phyloP scores from a whole-genome alignment of 441 rosid genomes.

The Erodium texanum region DNA sequence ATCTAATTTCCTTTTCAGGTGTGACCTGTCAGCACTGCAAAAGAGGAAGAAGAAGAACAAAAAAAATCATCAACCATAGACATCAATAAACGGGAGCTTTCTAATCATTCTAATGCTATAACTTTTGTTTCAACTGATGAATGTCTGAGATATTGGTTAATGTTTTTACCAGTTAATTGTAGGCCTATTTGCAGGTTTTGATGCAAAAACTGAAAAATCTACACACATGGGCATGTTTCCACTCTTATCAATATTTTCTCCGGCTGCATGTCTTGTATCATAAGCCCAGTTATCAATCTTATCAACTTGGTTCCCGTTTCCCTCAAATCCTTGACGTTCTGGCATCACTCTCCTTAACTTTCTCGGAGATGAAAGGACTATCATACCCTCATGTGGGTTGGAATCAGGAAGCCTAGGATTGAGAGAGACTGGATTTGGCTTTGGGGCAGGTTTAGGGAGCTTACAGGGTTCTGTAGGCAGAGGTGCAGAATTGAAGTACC shows the following conservation, averaged over 20 bases:
- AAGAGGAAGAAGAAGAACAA: not conserved
- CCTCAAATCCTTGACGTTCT: constrained; percentile 48
- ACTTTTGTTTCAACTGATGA: not conserved
- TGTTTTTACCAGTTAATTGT: constrained; percentile 70
- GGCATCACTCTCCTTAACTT: constrained; percentile 80
- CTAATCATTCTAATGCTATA: too few relatives aligned
- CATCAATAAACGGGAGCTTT: too few relatives aligned
- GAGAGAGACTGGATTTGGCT: constrained; percentile 41
- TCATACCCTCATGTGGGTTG: constrained; percentile 47
- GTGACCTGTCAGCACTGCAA: constrained; percentile 81
- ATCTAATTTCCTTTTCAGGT: constrained; percentile 83
- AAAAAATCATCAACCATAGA: too few relatives aligned
- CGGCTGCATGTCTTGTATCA: constrained; percentile 33
- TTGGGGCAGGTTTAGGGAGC: constrained; percentile 68
- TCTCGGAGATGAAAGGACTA: constrained; percentile 69
- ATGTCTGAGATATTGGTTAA: not conserved
- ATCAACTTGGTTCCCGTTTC: constrained; percentile 31
- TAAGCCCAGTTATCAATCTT: constrained; percentile 37
- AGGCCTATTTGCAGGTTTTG: constrained; percentile 62
- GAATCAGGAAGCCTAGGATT: constrained; percentile 39
- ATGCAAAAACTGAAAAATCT: constrained; percentile 66
- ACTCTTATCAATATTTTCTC: constrained; percentile 34
- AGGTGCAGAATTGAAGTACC: constrained; percentile 81
- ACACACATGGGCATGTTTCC: constrained; percentile 66
- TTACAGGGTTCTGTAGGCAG: constrained; percentile 65